A percentile compares a stretch with the other conserved stretches of the same genome.
Conservation (phyloP, 371 early-diverging fungal species). For the Zychaea mexicana region DNA sequence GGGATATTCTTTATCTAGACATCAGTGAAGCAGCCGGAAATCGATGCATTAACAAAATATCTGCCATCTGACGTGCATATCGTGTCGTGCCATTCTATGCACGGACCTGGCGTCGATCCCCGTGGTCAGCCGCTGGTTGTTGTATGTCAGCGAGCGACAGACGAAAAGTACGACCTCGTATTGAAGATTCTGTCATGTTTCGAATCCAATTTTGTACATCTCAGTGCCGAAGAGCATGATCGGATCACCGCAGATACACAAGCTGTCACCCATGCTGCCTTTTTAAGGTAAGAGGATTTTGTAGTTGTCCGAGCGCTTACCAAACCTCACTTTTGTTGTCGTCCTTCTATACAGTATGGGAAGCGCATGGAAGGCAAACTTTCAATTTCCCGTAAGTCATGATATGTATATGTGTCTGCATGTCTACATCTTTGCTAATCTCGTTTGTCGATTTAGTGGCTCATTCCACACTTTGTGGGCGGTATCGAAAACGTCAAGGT, state of each 20-base stretch:
- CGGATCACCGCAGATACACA: conserved; percentile 97
- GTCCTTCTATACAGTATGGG: conserved; percentile 71
- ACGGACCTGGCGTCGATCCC: conserved; percentile 90
- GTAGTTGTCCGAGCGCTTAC: no score
- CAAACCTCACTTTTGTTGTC: not conserved
- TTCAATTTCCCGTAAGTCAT: conserved; percentile 74
- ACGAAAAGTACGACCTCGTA: conserved; percentile 62
- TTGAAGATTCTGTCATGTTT: conserved; percentile 72
- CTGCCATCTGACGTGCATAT: conserved; percentile 90
- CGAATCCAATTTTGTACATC: conserved; percentile 77
- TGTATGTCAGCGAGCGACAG: conserved; percentile 74
- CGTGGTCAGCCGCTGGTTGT: conserved; percentile 86
- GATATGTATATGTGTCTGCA: not conserved
- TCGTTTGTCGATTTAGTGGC: conserved; percentile 62
- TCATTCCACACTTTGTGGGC: conserved; percentile 82
- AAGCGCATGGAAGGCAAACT: conserved; percentile 88
- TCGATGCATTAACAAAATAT: conserved; percentile 83
- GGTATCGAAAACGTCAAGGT: conserved; percentile 97
- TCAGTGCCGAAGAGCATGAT: conserved; percentile 88
- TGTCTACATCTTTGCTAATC: not conserved
- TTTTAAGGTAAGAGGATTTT: conserved; percentile 76
- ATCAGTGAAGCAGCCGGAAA: conserved; percentile 94
- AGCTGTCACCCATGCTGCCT: conserved; percentile 95
- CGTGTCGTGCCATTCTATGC: conserved; percentile 94
- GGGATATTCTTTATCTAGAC: conserved; percentile 53